A percentile compares a stretch with the other conserved stretches of the same genome.
Evolutionary conservation across 2,329 filamentous ascomycete species (phyloP).

Genomic region (Hymenotorrendiella dingleyae): DNA sequence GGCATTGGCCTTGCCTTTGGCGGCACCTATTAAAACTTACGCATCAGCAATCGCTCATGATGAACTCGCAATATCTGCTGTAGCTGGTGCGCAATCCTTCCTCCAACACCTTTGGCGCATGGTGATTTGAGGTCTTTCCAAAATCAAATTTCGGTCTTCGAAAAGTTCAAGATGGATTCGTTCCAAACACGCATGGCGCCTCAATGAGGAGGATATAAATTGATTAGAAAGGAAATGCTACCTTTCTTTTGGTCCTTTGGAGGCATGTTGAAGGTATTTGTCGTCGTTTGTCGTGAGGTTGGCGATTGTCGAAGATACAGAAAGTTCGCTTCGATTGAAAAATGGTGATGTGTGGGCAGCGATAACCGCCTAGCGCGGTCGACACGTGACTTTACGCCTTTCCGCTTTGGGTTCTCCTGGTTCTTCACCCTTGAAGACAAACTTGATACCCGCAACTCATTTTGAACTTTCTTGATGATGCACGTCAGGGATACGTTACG

Average conservation of each 20-base stretch:
- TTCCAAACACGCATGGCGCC: slow-evolving; percentile 16
- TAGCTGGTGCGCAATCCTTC: slow-evolving; percentile 42
- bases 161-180: slow-evolving; percentile 17
- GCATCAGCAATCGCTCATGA: slow-evolving; percentile 69
- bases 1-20: slow-evolving; percentile 80
- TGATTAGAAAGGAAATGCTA: slow-evolving; percentile 25
- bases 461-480: too few species aligned
- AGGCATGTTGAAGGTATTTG: slow-evolving; percentile 27
- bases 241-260: slow-evolving; percentile 32
- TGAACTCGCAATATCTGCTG: slow-evolving; percentile 73
- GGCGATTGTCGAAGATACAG: slow-evolving; percentile 1
- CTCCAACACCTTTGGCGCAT: slow-evolving; percentile 14
- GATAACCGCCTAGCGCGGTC: too few species aligned
- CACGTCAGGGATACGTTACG: too few species aligned
- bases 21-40: slow-evolving; percentile 49
- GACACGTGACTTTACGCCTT: too few species aligned
- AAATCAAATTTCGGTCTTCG: slow-evolving; percentile 11
- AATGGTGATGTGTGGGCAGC: too few species aligned
- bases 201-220: slow-evolving; percentile 11
- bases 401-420: too few species aligned
- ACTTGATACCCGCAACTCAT: too few species aligned
- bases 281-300: slow-evolving; percentile 17
- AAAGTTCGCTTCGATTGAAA: too few species aligned
- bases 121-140: slow-evolving; percentile 3
- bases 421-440: too few species aligned